Percentiles rank a stretch among this genome's conserved stretches.
Conservation (phyloP, 1,139 yeast species). For the Suhomyces maxii region DNA sequence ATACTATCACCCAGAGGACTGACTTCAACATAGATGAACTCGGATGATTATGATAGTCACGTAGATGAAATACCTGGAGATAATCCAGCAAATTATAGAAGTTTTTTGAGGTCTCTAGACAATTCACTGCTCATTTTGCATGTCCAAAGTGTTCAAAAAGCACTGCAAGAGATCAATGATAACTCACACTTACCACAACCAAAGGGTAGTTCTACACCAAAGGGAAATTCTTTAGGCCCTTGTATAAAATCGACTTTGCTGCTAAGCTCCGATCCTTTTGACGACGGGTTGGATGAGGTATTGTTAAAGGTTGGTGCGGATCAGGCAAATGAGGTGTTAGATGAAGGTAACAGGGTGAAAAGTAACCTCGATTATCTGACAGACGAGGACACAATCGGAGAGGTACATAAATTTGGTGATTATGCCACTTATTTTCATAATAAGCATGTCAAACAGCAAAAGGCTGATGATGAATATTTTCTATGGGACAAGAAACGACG, state of each 20-base stretch:
- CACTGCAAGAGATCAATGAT: constrained; percentile 11
- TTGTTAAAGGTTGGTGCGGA: constrained; percentile 11
- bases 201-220: constrained; percentile 10
- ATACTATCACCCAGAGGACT: neutral
- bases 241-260: neutral
- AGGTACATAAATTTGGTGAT: constrained; percentile 62
- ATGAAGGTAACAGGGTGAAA: neutral
- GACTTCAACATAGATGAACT: neutral
- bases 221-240: constrained; percentile 11
- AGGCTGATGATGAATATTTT: constrained; percentile 56
- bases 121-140: constrained; percentile 43
- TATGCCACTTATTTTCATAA: constrained; percentile 66
- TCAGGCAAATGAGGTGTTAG: constrained; percentile 2
- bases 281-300: constrained; percentile 39
- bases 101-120: constrained; percentile 37
- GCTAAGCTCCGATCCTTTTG: constrained; percentile 38
- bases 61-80: neutral
- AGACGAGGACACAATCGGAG: constrained; percentile 27
- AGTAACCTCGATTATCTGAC: constrained; percentile 8
- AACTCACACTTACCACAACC: neutral
- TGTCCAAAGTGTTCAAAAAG: constrained; percentile 35
- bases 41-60: neutral
- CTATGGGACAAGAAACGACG: constrained; percentile 49
- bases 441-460: constrained; percentile 67
- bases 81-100: constrained; percentile 13